Percentiles rank a stretch among this genome's conserved stretches.
phyloP scores from a whole-genome alignment of 2,329 filamentous ascomycete species.

The Pseudonectria buxi region DNA sequence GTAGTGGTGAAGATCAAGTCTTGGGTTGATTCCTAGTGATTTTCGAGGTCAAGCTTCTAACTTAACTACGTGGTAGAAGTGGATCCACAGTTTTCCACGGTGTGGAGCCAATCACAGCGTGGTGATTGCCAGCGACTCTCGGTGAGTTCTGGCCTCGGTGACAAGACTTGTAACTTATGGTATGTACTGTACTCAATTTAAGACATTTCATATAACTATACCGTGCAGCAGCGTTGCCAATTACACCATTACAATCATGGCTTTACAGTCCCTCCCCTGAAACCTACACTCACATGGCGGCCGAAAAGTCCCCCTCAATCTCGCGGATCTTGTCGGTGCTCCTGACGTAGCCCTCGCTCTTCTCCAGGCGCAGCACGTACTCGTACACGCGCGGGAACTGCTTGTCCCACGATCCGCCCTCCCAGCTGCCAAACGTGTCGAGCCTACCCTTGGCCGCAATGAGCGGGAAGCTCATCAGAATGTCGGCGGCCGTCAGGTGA shows the following conservation, averaged over 20 bases:
- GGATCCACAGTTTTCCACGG: neutral
- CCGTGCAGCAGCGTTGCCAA: too few relatives aligned
- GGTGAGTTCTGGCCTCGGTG: conserved; percentile 9
- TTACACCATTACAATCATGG: too few relatives aligned
- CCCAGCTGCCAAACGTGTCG: conserved; percentile 35
- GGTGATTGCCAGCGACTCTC: neutral
- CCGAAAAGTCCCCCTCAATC: conserved; percentile 36
- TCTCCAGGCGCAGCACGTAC: conserved; percentile 40
- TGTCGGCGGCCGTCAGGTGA: conserved; percentile 44
- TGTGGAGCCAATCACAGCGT: conserved; percentile 14
- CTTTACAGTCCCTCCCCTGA: too few relatives aligned
- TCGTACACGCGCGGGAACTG: conserved; percentile 39
- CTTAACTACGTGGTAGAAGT: neutral
- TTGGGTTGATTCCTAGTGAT: conserved; percentile 11
- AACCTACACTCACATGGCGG: conserved; percentile 6
- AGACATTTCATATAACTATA: neutral
- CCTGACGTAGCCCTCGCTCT: conserved; percentile 40
- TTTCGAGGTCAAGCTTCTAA: conserved; percentile 13
- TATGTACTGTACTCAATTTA: conserved; percentile 1
- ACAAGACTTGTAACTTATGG: neutral
- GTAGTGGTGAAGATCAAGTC: conserved; percentile 6
- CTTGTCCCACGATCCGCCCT: conserved; percentile 31
- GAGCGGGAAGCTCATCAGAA: conserved; percentile 47
- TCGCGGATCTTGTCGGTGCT: conserved; percentile 43
- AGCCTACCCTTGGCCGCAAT: conserved; percentile 36